phyloP scores from a whole-genome alignment of 306 rosid genomes.

The Begonia fuchsioides region DNA sequence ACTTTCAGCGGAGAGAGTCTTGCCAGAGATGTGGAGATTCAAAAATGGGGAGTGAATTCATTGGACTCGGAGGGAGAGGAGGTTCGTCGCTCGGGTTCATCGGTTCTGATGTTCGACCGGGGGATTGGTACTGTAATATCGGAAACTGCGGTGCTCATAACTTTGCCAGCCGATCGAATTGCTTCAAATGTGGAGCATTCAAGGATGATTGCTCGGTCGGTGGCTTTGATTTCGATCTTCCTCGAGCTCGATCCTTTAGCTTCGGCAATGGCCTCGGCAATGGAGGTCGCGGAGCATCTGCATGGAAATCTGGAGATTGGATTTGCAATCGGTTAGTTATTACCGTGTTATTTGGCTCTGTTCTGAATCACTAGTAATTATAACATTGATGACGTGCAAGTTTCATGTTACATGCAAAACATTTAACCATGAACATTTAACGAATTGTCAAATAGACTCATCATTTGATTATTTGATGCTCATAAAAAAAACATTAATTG shows the following conservation, averaged over 20 bases:
- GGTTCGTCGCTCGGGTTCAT: constrained; percentile 51
- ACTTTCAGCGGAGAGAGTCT: constrained; percentile 87
- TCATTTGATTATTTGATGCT: too few relatives aligned
- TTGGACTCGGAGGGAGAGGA: constrained; percentile 34
- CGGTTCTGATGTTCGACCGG: constrained; percentile 81
- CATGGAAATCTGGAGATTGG: constrained; percentile 99
- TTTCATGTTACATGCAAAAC: too few relatives aligned
- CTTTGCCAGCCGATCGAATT: constrained; percentile 88
- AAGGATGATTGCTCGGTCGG: constrained; percentile 48
- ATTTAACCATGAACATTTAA: too few relatives aligned
- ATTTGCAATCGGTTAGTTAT: constrained; percentile 58
- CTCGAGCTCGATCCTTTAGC: constrained; percentile 17
- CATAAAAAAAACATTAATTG: too few relatives aligned
- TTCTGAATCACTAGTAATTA: too few relatives aligned
- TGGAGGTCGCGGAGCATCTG: constrained; percentile 27
- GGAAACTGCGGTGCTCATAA: constrained; percentile 79
- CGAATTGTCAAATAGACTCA: too few relatives aligned
- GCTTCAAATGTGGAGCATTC: constrained; percentile 95
- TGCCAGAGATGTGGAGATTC: constrained; percentile 94
- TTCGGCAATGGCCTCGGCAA: too few relatives aligned
- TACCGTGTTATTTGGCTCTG: background rate
- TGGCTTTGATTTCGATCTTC: constrained; percentile 12
- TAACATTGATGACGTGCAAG: too few relatives aligned
- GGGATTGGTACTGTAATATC: constrained; percentile 84
- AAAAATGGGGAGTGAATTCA: constrained; percentile 32